Percentiles rank a stretch among this genome's conserved stretches.
These are phyloP conservation scores for Arachis stenosperma DNA, from an alignment of 306 rosid species.

Conservation along the genomic window DNA sequence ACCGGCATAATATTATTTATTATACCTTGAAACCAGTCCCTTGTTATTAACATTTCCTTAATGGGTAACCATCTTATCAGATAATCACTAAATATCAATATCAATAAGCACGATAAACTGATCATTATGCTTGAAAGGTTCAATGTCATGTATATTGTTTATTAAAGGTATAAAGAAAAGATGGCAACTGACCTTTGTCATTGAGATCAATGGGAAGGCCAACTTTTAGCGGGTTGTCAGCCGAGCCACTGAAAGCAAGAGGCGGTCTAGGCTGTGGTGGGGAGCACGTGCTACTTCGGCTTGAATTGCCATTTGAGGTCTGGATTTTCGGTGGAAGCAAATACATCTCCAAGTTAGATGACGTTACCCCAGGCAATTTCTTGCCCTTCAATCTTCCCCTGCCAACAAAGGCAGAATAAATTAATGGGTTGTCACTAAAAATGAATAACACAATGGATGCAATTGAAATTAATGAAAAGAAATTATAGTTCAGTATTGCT, in stretches of 20 bases:
- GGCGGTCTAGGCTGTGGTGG: conserved; percentile 74
- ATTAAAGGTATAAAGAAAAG: conserved; percentile 24
- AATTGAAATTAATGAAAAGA: conserved; percentile 34
- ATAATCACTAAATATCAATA: conserved; percentile 24
- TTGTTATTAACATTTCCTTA: conserved; percentile 1
- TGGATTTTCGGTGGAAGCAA: conserved; percentile 67
- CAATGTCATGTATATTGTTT: background rate
- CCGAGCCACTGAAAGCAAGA: conserved; percentile 57
- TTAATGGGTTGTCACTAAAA: conserved; percentile 37
- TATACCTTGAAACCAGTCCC: background rate
- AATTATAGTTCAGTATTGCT: conserved; percentile 34
- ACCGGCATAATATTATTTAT: conserved; percentile 4
- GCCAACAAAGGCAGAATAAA: conserved; percentile 49
- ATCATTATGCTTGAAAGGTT: conserved; percentile 15
- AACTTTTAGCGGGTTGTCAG: conserved; percentile 66
- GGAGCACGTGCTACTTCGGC: conserved; percentile 77
- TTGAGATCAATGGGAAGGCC: conserved; percentile 85
- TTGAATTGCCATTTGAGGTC: conserved; percentile 71
- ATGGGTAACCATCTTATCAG: background rate
- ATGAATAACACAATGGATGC: conserved; percentile 22
- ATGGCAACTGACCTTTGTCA: conserved; percentile 64
- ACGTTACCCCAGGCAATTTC: conserved; percentile 56
- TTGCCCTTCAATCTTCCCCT: conserved; percentile 87
- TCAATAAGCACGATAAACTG: conserved; percentile 18
- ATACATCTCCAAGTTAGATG: conserved; percentile 72